Base-by-base conservation (phyloP, 441 rosid genomes). In the Erodium moschatum region DNA sequence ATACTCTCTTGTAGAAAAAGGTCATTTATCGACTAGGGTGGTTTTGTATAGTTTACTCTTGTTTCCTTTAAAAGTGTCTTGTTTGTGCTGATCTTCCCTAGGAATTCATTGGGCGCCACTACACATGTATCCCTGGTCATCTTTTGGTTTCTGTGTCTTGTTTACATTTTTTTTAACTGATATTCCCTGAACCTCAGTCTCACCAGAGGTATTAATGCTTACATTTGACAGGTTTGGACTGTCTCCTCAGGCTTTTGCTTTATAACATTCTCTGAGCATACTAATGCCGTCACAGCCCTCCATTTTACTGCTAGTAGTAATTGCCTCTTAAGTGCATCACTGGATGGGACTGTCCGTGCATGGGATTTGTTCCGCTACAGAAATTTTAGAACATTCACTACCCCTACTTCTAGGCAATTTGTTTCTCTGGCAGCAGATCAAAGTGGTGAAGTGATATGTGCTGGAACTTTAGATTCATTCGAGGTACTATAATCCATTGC, bases 261-360 rank as follows among this genome's bases (percentile, higher is more conserved):
- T 75, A 90, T 94, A 44, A 94, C 99, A 19, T 91, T 94, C 80
- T 81, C 95, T 0, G 99, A 94, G 81, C 97, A 94, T 79, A 88
- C 92, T 12, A 91, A 91, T 77, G 90, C 96, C 27, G 85, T 94
- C 69, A 88, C 97, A 31, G 97, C 97, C 31, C 92, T 94, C 70
- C 97, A 94, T 81, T 94, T 94, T 74, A 83, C 84, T 91, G 91
- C 97, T 77, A 93, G 92, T 78, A 94, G 90, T 76, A 84, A 89
- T 72, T 86, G 90, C 52, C 96, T 94, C 65, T 81, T 91, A 64
- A 94, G 97, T 50, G 97, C 97, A 68, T 94, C 99, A 72, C 81
- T 94, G 52, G 99, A 91, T 77, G 97, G 99, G 35, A 94, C 97
- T 71, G 96, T 94, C 68, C 97, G 97, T 79, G 97, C 99, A 62